A percentile compares a stretch with the other conserved stretches of the same genome.
phyloP scores from a whole-genome alignment of 2,329 filamentous ascomycete genomes.

The Thyridium curvatum region DNA sequence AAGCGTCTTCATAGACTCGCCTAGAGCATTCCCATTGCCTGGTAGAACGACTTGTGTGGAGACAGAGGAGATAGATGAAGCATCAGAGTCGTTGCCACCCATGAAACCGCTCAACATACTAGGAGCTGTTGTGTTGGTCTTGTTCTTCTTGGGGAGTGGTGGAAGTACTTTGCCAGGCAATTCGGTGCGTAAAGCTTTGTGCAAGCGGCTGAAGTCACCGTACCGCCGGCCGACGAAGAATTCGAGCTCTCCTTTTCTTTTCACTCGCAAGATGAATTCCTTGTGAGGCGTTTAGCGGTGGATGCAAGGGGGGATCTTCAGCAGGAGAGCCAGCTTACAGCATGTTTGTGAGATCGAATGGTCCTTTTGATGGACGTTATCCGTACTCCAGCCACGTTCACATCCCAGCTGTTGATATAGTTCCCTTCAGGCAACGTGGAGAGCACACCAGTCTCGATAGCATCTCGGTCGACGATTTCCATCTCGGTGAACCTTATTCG shows the following conservation, averaged over 20 bases:
- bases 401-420: constrained; percentile 91
- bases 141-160: constrained; percentile 86
- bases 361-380: constrained; percentile 77
- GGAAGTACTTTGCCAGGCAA: constrained; percentile 86
- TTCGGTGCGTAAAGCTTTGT: constrained; percentile 75
- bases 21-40: constrained; percentile 14
- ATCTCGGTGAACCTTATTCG: constrained; percentile 94
- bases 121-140: constrained; percentile 63
- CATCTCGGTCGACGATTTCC: constrained; percentile 89
- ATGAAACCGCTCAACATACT: constrained; percentile 45
- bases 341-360: constrained; percentile 84
- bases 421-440: constrained; percentile 87
- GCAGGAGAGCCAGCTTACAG: constrained; percentile 47
- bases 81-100: constrained; percentile 65
- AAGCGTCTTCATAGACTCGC: constrained; percentile 30
- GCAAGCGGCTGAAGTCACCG: constrained; percentile 76
- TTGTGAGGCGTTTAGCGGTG: constrained; percentile 22
- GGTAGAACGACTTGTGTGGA: constrained; percentile 58
- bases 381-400: constrained; percentile 88
- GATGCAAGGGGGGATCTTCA: background rate
- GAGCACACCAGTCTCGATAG: constrained; percentile 84
- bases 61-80: constrained; percentile 71
- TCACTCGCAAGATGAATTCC: constrained; percentile 88
- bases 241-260: constrained; percentile 68
- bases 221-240: constrained; percentile 80